Percentiles rank a stretch among this genome's conserved stretches.
These are phyloP conservation scores for Vaccinium corymbosum DNA, from an alignment of 148 eudicot genomes.

Conservation along the genomic window DNA sequence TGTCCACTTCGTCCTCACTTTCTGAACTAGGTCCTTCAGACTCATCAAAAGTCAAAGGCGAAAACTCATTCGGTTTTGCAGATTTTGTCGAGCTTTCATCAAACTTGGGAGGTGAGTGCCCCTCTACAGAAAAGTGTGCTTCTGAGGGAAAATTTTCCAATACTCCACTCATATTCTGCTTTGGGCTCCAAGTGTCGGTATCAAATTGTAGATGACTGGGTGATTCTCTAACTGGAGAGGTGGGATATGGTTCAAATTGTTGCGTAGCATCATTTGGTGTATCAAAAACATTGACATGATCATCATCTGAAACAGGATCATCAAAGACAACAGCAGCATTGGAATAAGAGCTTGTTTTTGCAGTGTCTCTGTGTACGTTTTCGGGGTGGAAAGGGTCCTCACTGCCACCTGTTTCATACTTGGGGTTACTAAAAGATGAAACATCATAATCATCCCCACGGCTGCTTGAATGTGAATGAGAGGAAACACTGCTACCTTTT, in stretches of 20 bases:
- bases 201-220: conserved; percentile 15
- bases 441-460: conserved; percentile 26
- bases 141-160: conserved; percentile 17
- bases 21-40: conserved; percentile 57
- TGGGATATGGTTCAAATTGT: conserved; percentile 21
- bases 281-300: conserved; percentile 28
- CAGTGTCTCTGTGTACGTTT: conserved; percentile 25
- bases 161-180: conserved; percentile 16
- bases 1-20: conserved; percentile 43
- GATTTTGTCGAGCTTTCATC: conserved; percentile 45
- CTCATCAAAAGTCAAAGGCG: conserved; percentile 52
- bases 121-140: conserved; percentile 20
- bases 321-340: conserved; percentile 41
- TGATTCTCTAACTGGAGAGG: conserved; percentile 32
- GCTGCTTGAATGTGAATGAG: conserved; percentile 32
- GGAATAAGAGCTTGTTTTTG: conserved; percentile 20
- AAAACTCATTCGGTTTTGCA: conserved; percentile 31
- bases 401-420: conserved; percentile 25
- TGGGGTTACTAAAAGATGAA: conserved; percentile 25
- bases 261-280: conserved; percentile 31
- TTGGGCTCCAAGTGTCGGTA: conserved; percentile 28
- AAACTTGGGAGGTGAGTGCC: conserved; percentile 26
- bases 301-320: conserved; percentile 51
- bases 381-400: conserved; percentile 31
- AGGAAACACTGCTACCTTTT: conserved; percentile 25